Base-by-base conservation (phyloP, 305 asterid genomes). In the Coffea humblotiana region DNA sequence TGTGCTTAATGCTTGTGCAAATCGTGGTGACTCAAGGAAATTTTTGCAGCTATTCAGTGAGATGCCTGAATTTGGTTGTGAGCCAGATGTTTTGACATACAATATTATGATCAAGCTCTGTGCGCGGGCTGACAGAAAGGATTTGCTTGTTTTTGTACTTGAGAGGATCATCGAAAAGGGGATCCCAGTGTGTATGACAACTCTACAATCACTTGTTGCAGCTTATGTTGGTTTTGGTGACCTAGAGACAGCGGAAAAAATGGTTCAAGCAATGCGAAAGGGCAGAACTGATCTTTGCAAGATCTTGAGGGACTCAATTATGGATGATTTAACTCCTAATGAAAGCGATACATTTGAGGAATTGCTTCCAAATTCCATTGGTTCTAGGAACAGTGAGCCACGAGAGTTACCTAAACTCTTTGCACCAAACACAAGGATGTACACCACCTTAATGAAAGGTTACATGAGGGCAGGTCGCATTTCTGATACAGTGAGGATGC, bases 151-250 rank as follows among this genome's bases (percentile, higher is more conserved):
- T 78, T 90, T 89, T 77, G 98, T 91, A 6, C 74, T 95, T 84
- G 98, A 94, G 89, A 89, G 94, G 86, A 90, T 95, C 74, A 82
- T 94, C n/a, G 91, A 86, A 29, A 90, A 90, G 69, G 85, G 82
- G 71, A 78, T 90, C 64, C 75, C 86, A 0, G 56, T 94, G 83
- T 93, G 98, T 83, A 82, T 86, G 86, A 93, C 99, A 0, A 95
- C 99, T 21, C 67, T 94, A 84, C 99, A 93, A 73, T 95, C 99
- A 0, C 81, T 95, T 11, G 98, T 95, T 65, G 97, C 99, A 5
- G 99, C 99, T 3, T 95, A 93, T 45, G 96, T 95, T 16, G 98
- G 98, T 27, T 95, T 95, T 76, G 92, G 90, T 58, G 99, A 95
- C 87, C 71, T 95, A 73, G 92, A 92, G 54, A 87, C 90, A 32